Percentiles rank a stretch among this genome's conserved stretches.
Conservation (phyloP, 306 rosid species). For the Sphenostylis stenocarpa region DNA sequence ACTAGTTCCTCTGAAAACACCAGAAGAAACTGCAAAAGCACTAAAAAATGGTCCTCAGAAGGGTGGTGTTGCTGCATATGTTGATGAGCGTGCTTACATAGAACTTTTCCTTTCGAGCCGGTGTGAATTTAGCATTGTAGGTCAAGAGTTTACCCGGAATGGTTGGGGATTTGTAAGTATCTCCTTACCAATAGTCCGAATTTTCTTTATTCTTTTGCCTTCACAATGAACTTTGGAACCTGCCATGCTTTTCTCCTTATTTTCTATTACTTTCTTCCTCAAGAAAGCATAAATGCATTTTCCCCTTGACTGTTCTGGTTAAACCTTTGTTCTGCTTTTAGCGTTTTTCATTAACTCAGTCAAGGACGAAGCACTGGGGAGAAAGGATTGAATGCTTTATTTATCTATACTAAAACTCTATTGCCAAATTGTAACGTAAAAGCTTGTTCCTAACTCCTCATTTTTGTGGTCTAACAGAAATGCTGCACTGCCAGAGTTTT, state of each 20-base stretch:
- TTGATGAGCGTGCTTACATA: slow-evolving; percentile 84
- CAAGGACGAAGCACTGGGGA: neutral
- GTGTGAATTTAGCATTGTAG: slow-evolving; percentile 72
- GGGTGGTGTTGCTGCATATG: slow-evolving; percentile 83
- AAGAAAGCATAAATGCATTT: neutral
- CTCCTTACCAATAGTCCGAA: slow-evolving; percentile 6
- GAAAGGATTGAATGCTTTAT: neutral
- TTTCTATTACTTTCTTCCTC: neutral
- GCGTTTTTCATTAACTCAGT: neutral
- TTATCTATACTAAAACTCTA: neutral
- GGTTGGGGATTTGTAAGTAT: slow-evolving; percentile 99
- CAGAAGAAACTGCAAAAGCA: slow-evolving; percentile 69
- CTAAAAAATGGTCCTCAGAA: slow-evolving; percentile 65
- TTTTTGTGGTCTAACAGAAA: neutral
- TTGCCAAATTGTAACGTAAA: neutral
- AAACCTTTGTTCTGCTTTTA: neutral
- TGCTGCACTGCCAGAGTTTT: neutral
- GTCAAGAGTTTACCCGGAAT: slow-evolving; percentile 90
- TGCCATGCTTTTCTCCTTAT: neutral
- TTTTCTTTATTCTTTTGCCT: neutral
- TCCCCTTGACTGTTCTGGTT: slow-evolving; percentile 6
- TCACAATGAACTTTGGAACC: neutral
- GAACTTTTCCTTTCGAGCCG: slow-evolving; percentile 89
- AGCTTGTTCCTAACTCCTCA: neutral
- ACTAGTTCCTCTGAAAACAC: slow-evolving; percentile 62